A percentile compares a stretch with the other conserved stretches of the same genome.
These are phyloP conservation scores for Penicillium ochrochloron DNA, from an alignment of 495 filamentous ascomycete species.

Conservation along the genomic window DNA sequence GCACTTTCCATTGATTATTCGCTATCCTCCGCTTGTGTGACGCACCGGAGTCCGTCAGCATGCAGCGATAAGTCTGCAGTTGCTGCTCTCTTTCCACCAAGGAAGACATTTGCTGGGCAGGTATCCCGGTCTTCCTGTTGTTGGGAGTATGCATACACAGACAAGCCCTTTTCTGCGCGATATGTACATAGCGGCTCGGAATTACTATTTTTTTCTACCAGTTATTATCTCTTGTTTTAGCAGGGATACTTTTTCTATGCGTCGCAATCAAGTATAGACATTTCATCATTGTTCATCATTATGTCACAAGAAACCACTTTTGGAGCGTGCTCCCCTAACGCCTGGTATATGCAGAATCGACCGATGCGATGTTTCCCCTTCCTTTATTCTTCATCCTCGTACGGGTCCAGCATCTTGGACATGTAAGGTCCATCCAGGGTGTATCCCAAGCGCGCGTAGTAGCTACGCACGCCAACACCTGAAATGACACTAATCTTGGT, in stretches of 20 bases:
- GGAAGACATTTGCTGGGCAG: conserved; percentile 29
- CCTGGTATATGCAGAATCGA: conserved; percentile 22
- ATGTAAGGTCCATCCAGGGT: conserved; percentile 89
- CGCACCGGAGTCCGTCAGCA: conserved; percentile 14
- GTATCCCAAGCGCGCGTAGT: conserved; percentile 92
- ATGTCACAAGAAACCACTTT: conserved; percentile 21
- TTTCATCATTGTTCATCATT: conserved; percentile 33
- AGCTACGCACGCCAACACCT: conserved; percentile 90
- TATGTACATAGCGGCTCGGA: conserved; percentile 37
- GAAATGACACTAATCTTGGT: conserved; percentile 94
- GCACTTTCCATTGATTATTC: background rate
- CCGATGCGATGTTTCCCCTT: background rate
- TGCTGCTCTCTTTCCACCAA: conserved; percentile 15
- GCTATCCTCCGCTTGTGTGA: conserved; percentile 5
- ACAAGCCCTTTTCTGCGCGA: conserved; percentile 19
- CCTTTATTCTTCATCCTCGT: conserved; percentile 49
- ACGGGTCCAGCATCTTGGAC: conserved; percentile 67
- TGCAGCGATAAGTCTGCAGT: conserved; percentile 6
- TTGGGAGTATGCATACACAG: conserved; percentile 17
- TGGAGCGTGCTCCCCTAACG: conserved; percentile 20
- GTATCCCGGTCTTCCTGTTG: conserved; percentile 24
- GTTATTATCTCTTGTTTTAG: conserved; percentile 14
- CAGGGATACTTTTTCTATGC: conserved; percentile 11
- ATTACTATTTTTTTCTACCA: conserved; percentile 14
- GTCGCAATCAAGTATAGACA: conserved; percentile 26